phyloP scores from a whole-genome alignment of 139 green algal genomes.

The Closterium sp. region DNA sequence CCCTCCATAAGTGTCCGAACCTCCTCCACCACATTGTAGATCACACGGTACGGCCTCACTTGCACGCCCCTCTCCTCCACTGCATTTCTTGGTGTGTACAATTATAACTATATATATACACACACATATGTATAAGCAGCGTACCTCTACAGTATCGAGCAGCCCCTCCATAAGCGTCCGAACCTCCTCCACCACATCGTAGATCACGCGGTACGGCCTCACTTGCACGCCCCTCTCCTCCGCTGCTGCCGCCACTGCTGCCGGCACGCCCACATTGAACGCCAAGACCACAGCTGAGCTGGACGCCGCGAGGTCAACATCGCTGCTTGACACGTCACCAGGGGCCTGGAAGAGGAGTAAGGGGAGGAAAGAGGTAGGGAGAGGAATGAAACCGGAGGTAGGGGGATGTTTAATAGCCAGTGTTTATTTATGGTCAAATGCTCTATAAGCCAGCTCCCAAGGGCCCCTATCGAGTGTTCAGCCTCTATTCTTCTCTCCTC shows the following conservation, averaged over 20 bases:
- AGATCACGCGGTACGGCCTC: conserved; percentile 84
- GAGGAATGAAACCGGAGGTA: no score
- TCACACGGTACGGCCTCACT: conserved; percentile 77
- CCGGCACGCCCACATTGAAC: conserved; percentile 33
- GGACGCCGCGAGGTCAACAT: conserved; percentile 87
- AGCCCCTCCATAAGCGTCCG: conserved; percentile 90
- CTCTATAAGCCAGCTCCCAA: no score
- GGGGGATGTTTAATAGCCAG: no score
- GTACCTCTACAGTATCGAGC: conserved; percentile 76
- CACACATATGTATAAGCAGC: neutral
- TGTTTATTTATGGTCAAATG: no score
- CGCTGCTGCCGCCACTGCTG: neutral
- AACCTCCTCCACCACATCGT: conserved; percentile 92
- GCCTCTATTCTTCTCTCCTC: no score
- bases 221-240: conserved; percentile 58
- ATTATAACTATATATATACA: neutral
- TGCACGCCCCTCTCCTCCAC: conserved; percentile 50
- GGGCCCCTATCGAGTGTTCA: no score
- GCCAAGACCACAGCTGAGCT: conserved; percentile 64
- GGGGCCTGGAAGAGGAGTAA: conserved; percentile 75
- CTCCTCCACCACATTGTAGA: conserved; percentile 95
- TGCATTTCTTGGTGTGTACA: no score
- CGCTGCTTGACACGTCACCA: conserved; percentile 76
- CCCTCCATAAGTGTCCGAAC: conserved; percentile 92
- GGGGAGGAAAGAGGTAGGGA: no score